Conservation (phyloP, 176 grass and related monocot species). For the sorghum (Sorghum bicolor) region DNA sequence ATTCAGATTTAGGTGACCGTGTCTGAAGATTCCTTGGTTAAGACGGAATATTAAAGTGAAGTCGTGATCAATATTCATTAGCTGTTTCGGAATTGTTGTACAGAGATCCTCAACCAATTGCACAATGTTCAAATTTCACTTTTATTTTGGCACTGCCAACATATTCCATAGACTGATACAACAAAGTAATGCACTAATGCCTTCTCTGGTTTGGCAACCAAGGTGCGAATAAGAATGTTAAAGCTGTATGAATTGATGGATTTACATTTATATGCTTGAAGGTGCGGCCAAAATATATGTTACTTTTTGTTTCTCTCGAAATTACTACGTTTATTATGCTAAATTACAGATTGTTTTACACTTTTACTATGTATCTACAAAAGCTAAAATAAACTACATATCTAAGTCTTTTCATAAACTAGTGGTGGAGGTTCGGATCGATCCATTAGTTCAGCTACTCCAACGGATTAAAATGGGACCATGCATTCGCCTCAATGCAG, state of each 20-base stretch:
- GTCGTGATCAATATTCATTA: neutral
- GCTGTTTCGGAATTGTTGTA: neutral
- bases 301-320: no score
- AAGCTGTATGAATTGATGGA: neutral
- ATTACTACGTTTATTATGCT: neutral
- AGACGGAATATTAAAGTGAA: neutral
- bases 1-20: neutral
- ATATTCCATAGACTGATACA: no score
- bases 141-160: neutral
- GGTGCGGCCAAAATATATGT: neutral
- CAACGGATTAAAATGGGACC: no score
- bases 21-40: neutral
- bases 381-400: neutral
- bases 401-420: neutral
- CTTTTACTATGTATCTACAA: neutral
- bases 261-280: neutral
- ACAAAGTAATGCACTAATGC: no score
- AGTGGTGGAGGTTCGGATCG: neutral
- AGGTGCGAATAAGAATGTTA: neutral
- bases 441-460: neutral
- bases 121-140: neutral
- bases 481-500: no score
- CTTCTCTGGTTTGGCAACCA: neutral
- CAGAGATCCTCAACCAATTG: neutral
- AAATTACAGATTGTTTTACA: neutral